A percentile compares a stretch with the other conserved stretches of the same genome.
Conservation (phyloP, 345 rosid genomes). For the Eucalyptus fibrosa region DNA sequence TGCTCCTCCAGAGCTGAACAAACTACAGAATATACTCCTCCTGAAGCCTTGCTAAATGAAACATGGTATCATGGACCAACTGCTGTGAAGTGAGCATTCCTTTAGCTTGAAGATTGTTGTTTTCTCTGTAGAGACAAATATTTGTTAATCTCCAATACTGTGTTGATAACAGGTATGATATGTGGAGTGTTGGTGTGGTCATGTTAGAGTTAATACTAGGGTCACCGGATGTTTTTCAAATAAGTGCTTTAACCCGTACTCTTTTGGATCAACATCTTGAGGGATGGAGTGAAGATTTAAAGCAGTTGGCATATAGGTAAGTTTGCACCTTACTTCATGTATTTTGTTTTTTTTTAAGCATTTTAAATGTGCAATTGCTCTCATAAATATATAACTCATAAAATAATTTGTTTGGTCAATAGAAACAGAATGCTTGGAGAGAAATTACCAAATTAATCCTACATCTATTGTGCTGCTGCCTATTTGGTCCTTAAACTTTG, state of each 20-base stretch:
- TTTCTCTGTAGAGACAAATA: neutral
- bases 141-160: neutral
- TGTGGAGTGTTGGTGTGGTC: constrained; percentile 98
- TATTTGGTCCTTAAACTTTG: neutral
- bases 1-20: constrained; percentile 64
- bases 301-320: constrained; percentile 90
- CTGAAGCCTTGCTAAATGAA: constrained; percentile 74
- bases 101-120: neutral
- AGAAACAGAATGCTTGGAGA: neutral
- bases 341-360: neutral
- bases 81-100: constrained; percentile 4
- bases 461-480: neutral
- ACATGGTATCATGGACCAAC: constrained; percentile 73
- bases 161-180: constrained; percentile 53
- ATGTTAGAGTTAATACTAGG: constrained; percentile 88
- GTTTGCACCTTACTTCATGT: neutral
- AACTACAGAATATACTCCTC: constrained; percentile 77
- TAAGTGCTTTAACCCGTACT: constrained; percentile 51
- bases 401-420: neutral
- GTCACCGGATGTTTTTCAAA: constrained; percentile 78
- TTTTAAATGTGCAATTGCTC: neutral
- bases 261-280: constrained; percentile 75
- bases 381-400: neutral
- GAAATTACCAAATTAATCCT: neutral
- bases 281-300: constrained; percentile 77